phyloP scores from a whole-genome alignment of 75 land plant genomes.

The Cupressus sempervirens region DNA sequence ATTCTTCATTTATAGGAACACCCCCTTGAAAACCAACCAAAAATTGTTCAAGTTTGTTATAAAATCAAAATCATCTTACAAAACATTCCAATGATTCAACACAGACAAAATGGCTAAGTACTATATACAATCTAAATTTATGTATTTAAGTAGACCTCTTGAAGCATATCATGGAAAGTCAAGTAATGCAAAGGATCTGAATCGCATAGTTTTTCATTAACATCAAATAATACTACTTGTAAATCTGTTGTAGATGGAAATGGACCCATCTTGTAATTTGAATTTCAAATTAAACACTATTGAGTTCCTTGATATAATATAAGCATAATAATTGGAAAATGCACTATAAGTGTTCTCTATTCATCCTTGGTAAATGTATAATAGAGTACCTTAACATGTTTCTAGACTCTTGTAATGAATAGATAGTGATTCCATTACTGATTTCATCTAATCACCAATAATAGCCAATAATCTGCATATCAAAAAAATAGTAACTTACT shows the following conservation, averaged over 20 bases:
- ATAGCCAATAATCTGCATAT: not conserved
- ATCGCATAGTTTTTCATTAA: constrained; percentile 80
- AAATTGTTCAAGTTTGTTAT: not conserved
- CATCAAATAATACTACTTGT: constrained; percentile 67
- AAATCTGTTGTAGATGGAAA: constrained; percentile 20
- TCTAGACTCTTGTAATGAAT: not conserved
- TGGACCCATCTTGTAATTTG: not conserved
- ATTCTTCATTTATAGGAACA: constrained; percentile 69
- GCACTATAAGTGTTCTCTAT: no score
- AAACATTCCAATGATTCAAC: not conserved
- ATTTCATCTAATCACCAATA: not conserved
- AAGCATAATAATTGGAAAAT: not conserved
- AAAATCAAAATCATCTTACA: not conserved
- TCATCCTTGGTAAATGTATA: not conserved
- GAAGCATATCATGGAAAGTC: constrained; percentile 82
- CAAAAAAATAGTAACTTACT: not conserved
- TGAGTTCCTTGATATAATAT: not conserved
- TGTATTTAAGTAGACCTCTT: constrained; percentile 42
- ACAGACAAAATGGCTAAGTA: not conserved
- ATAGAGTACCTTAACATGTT: not conserved
- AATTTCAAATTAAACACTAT: not conserved
- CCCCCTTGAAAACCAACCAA: constrained; percentile 90
- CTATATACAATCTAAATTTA: not conserved
- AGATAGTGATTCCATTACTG: not conserved
- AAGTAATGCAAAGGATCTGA: constrained; percentile 77